These are phyloP conservation scores for Diatrype stigma DNA, from an alignment of 2,329 filamentous ascomycete species.

Conservation along the genomic window DNA sequence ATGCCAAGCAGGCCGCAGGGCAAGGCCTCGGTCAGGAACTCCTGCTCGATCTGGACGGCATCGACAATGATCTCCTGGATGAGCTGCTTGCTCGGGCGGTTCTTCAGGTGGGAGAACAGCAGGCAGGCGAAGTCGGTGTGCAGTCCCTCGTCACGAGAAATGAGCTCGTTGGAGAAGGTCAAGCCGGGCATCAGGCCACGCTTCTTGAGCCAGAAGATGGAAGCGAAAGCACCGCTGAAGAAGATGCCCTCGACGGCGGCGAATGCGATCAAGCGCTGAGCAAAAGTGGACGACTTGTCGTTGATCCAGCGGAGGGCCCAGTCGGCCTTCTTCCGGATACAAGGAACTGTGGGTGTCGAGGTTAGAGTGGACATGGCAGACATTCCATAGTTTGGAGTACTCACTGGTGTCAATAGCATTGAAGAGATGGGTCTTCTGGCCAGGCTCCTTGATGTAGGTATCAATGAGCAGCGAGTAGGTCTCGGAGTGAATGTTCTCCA, in stretches of 20 bases:
- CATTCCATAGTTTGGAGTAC: conserved; percentile 27
- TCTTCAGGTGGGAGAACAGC: conserved; percentile 93
- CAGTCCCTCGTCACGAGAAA: conserved; percentile 98
- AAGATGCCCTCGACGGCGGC: conserved; percentile 99
- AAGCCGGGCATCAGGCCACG: conserved; percentile 97
- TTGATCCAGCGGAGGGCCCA: conserved; percentile 96
- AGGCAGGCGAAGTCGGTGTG: conserved; percentile 99
- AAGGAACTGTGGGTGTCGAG: conserved; percentile 61
- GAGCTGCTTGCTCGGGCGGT: conserved; percentile 77
- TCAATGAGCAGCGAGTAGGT: conserved; percentile 99
- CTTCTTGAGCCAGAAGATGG: conserved; percentile 99
- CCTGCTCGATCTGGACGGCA: conserved; percentile 90
- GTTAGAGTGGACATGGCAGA: conserved; percentile 8
- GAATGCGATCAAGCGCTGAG: conserved; percentile 91
- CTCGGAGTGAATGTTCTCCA: conserved; percentile 99
- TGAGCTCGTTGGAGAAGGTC: conserved; percentile 99
- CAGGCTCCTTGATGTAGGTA: conserved; percentile 97
- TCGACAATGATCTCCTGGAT: conserved; percentile 89
- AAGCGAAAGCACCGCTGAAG: conserved; percentile 97
- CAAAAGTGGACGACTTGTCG: conserved; percentile 91
- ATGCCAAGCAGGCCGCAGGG: conserved; percentile 92
- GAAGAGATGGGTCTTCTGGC: conserved; percentile 91
- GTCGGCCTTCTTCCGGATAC: conserved; percentile 97
- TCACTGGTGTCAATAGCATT: conserved; percentile 97
- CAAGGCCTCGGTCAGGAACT: conserved; percentile 94